phyloP scores from a whole-genome alignment of 2,329 filamentous ascomycete species.

The Tympanopsis confertula region DNA sequence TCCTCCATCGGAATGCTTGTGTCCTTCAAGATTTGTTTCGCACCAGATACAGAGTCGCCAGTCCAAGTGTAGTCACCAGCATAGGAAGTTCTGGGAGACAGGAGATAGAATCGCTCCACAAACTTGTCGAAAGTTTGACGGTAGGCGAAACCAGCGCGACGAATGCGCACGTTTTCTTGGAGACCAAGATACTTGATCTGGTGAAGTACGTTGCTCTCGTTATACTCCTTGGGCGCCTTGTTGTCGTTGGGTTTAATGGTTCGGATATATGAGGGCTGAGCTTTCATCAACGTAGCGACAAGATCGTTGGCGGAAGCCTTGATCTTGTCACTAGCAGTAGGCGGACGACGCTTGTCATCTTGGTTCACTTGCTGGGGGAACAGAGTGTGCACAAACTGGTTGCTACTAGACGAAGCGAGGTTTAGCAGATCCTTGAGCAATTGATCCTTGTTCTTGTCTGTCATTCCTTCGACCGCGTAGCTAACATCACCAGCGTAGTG shows the following conservation, averaged over 20 bases:
- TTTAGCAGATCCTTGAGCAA: conserved; percentile 87
- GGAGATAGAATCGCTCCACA: conserved; percentile 87
- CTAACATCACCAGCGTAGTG: conserved; percentile 96
- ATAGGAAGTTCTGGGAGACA: conserved; percentile 89
- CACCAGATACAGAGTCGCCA: conserved; percentile 75
- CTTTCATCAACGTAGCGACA: conserved; percentile 92
- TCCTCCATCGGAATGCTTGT: conserved; percentile 91
- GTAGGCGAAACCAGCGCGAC: conserved; percentile 90
- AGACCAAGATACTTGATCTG: conserved; percentile 98
- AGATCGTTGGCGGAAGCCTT: conserved; percentile 88
- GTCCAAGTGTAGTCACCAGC: conserved; percentile 96
- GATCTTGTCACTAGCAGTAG: conserved; percentile 92
- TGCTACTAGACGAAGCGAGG: conserved; percentile 72
- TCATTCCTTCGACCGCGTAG: conserved; percentile 92
- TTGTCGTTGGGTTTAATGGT: conserved; percentile 99
- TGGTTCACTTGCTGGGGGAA: conserved; percentile 92
- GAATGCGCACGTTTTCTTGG: conserved; percentile 97
- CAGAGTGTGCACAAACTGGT: conserved; percentile 73
- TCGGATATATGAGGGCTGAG: conserved; percentile 91
- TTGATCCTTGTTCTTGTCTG: conserved; percentile 98
- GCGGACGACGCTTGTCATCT: conserved; percentile 87
- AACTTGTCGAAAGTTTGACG: conserved; percentile 97
- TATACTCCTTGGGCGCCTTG: conserved; percentile 90
- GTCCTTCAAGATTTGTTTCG: conserved; percentile 87
- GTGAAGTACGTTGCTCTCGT: conserved; percentile 81